Evolutionary conservation across 2,329 filamentous ascomycete species (phyloP).

Genomic region (Penicillium palitans): DNA sequence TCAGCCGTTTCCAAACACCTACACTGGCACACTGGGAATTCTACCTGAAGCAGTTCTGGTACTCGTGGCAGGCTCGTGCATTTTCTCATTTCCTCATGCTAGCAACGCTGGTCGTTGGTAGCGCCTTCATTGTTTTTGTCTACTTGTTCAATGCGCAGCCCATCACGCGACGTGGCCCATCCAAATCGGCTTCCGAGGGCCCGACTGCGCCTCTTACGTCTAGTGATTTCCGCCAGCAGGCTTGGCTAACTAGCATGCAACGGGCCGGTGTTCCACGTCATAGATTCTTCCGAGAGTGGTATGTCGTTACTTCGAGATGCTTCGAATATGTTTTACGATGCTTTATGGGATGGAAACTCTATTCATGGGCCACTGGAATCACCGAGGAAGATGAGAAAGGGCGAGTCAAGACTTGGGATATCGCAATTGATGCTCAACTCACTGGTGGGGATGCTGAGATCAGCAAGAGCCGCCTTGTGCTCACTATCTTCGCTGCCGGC

Average conservation of each 20-base stretch:
- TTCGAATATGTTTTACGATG: constrained; percentile 79
- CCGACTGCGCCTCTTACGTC: constrained; percentile 63
- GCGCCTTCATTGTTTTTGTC: constrained; percentile 59
- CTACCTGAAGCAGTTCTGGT: constrained; percentile 32
- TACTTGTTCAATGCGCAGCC: constrained; percentile 59
- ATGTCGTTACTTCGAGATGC: constrained; percentile 76
- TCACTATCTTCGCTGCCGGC: constrained; percentile 84
- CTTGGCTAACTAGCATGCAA: constrained; percentile 91
- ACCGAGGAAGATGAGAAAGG: constrained; percentile 83
- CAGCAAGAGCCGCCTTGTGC: constrained; percentile 78
- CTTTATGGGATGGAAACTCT: constrained; percentile 72
- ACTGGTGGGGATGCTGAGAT: constrained; percentile 88
- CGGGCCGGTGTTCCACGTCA: constrained; percentile 89
- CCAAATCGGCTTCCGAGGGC: constrained; percentile 32
- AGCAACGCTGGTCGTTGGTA: constrained; percentile 52
- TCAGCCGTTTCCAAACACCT: constrained; percentile 43
- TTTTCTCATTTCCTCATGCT: constrained; percentile 52
- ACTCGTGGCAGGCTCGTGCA: constrained; percentile 41
- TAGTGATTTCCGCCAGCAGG: constrained; percentile 80
- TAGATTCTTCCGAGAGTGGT: constrained; percentile 80
- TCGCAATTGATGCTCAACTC: constrained; percentile 88
- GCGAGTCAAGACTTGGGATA: constrained; percentile 87
- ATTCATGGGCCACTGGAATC: constrained; percentile 75
- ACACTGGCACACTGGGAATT: constrained; percentile 27
- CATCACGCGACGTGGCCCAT: constrained; percentile 52